Percentiles rank a stretch among this genome's conserved stretches.
Conservation (phyloP, 1,284 basidiomycete genomes). For the Phellopilus nigrolimitatus region DNA sequence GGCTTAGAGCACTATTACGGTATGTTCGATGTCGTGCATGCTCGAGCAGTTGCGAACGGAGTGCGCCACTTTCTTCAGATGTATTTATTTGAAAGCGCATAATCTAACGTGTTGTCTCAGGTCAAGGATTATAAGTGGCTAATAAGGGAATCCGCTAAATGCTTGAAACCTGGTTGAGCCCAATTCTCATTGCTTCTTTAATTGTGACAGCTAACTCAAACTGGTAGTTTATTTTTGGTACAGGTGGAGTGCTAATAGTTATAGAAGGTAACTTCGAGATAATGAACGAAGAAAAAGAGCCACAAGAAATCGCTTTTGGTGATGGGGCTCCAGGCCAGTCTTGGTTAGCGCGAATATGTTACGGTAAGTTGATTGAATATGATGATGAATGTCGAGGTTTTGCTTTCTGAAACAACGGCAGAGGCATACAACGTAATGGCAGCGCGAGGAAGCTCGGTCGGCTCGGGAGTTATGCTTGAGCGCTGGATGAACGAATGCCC, state of each 20-base stretch:
- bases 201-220: no score
- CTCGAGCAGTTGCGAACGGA: conserved; percentile 20
- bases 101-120: background rate
- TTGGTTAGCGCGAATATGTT: conserved; percentile 10
- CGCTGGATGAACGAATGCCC: conserved; percentile 6
- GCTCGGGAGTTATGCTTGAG: conserved; percentile 8
- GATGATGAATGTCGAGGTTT: background rate
- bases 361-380: conserved; percentile 1
- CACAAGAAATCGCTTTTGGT: conserved; percentile 6
- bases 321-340: conserved; percentile 6
- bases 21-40: conserved; percentile 21
- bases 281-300: background rate
- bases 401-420: background rate
- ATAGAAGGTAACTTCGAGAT: conserved; percentile 22
- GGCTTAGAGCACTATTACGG: conserved; percentile 21
- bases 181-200: background rate
- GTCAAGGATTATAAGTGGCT: conserved; percentile 8
- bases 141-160: conserved; percentile 6
- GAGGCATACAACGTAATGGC: conserved; percentile 13
- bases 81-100: no score
- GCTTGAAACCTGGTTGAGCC: conserved; percentile 2
- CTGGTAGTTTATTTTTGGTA: background rate
- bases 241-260: conserved; percentile 21
- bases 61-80: background rate
- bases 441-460: conserved; percentile 7